These are phyloP conservation scores for Warburgia ugandensis DNA, from an alignment of 164 flowering plant species.

Conservation along the genomic window DNA sequence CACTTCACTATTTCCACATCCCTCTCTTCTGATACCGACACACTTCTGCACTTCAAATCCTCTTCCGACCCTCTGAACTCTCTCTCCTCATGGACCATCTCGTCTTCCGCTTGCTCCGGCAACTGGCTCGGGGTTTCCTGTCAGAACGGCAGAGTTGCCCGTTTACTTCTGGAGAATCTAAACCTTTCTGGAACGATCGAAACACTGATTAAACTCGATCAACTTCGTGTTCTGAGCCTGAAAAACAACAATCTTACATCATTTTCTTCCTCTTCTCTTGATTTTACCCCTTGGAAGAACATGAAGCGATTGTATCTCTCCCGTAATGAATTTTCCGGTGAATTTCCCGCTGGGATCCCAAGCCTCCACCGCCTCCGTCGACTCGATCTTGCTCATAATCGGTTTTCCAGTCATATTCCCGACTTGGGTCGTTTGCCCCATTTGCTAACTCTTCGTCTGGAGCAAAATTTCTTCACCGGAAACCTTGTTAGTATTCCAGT, in stretches of 20 bases:
- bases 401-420: conserved; percentile 31
- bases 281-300: conserved; percentile 31
- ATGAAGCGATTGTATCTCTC: conserved; percentile 46
- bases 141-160: conserved; percentile 27
- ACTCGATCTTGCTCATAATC: conserved; percentile 36
- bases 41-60: not conserved
- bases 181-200: conserved; percentile 30
- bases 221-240: conserved; percentile 39
- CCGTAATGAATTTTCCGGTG: conserved; percentile 29
- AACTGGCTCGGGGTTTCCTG: conserved; percentile 50
- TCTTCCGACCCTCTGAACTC: conserved; percentile 1
- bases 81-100: conserved; percentile 31
- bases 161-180: conserved; percentile 32
- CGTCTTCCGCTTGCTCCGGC: conserved; percentile 26
- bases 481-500: not conserved
- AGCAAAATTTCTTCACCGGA: conserved; percentile 33
- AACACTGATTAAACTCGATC: conserved; percentile 20
- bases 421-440: conserved; percentile 18
- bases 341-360: conserved; percentile 31
- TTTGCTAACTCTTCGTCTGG: conserved; percentile 40
- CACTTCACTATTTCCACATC: too few relatives aligned
- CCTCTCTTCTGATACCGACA: not conserved
- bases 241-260: conserved; percentile 25
- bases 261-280: not conserved
- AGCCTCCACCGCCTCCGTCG: conserved; percentile 32